Evolutionary conservation across 2,329 filamentous ascomycete genomes (phyloP).

Genomic region (Stagonosporopsis chrysanthemi): DNA sequence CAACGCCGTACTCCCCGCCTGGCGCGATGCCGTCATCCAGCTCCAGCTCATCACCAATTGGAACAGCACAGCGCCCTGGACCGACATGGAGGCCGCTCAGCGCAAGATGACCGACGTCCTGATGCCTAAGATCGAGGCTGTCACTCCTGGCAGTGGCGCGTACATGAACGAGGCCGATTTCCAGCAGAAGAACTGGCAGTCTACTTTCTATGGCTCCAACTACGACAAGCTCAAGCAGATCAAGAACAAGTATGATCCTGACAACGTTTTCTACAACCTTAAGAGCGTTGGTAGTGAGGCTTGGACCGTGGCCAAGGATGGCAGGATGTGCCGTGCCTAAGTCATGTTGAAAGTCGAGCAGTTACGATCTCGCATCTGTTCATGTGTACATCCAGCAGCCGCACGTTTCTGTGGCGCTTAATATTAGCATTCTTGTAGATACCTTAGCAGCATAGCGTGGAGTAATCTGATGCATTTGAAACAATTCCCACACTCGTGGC

Average conservation of each 20-base stretch:
- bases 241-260: constrained; percentile 32
- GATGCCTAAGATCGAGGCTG: constrained; percentile 33
- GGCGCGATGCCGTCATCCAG: constrained; percentile 31
- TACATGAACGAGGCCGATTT: constrained; percentile 45
- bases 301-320: constrained; percentile 23
- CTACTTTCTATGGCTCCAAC: constrained; percentile 60
- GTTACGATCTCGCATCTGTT: background rate
- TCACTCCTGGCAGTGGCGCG: constrained; percentile 32
- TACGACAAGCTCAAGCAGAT: constrained; percentile 54
- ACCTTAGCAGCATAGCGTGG: constrained; percentile 14
- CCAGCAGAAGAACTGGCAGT: constrained; percentile 33
- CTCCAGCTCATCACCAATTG: constrained; percentile 32
- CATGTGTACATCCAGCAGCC: constrained; percentile 4
- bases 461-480: constrained; percentile 8
- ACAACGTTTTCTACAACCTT: constrained; percentile 30
- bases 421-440: constrained; percentile 6
- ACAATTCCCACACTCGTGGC: background rate
- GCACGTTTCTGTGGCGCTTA: background rate
- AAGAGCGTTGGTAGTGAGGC: constrained; percentile 30
- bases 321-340: constrained; percentile 23
- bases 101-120: constrained; percentile 30
- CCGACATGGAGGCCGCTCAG: constrained; percentile 20
- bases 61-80: constrained; percentile 25
- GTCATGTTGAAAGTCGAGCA: background rate
- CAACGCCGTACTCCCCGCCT: constrained; percentile 36